Conservation (phyloP, 495 filamentous ascomycete genomes). For the Lophium mytilinum region DNA sequence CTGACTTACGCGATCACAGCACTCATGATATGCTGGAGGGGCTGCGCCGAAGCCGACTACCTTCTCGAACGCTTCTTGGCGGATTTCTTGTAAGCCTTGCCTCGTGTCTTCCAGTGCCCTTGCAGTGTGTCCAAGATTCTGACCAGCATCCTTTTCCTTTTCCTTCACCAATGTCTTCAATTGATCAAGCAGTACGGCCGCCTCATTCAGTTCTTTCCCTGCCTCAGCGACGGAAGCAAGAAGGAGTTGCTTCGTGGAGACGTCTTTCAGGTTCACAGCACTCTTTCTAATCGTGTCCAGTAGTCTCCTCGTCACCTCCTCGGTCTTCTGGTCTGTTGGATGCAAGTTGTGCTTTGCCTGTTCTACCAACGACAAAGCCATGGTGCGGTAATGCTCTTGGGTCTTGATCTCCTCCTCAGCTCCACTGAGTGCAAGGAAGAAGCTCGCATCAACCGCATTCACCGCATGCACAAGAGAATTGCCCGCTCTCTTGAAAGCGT, state of each 20-base stretch:
- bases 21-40: conserved; percentile 13
- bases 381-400: conserved; percentile 1
- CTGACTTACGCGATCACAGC: conserved; percentile 1
- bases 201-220: not conserved
- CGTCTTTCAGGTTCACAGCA: not conserved
- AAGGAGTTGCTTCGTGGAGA: not conserved
- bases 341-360: not conserved
- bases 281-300: not conserved
- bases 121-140: not conserved
- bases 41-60: conserved; percentile 15
- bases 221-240: not conserved
- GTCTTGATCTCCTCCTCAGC: conserved; percentile 1
- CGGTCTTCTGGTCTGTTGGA: not conserved
- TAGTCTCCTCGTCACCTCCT: not conserved
- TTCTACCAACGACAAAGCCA: not conserved
- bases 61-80: conserved; percentile 11
- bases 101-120: conserved; percentile 6
- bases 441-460: not conserved
- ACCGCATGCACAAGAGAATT: not conserved
- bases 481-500: not conserved
- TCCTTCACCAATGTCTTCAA: not conserved
- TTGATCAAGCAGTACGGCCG: not conserved
- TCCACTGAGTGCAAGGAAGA: not conserved
- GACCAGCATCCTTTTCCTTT: not conserved
- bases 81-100: conserved; percentile 4